Evolutionary conservation across 345 rosid genomes (phyloP), one percentile per base, ranked within the genome.

Genomic region (Pistacia vera): DNA sequence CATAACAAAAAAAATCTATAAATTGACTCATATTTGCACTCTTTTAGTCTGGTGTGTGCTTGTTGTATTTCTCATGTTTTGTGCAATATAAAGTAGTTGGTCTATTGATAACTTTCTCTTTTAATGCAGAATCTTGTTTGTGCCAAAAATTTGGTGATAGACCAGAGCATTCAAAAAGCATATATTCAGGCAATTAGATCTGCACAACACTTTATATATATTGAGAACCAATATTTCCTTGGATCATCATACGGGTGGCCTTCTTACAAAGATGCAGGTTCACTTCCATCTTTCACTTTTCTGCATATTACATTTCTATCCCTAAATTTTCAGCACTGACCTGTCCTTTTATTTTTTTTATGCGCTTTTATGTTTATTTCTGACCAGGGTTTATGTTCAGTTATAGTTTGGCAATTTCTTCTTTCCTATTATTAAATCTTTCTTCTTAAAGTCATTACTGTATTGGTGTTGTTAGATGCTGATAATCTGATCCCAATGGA

Each of bases 201-300:
- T 18, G 97, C 97, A 14, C 96, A 90, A 58, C 93, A 89, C 79
- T 93, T 89, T 75, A 87, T 93, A 71, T 92, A 92, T 63, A 93
- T 93, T 35, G 98, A 93, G 86, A 94, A 94, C 76, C 98, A 94
- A 59, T 92, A 94, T 81, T 94, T 94, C 81, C 74, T 94, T 12
- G 98, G 98, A 75, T 92, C 97, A 38, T 92, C 97, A 18, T 92
- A 83, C 80, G 92, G 90, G 2, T 94, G 98, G 98, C 90, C 95
- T 30, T 65, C 80, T 56, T 91, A 89, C 85, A 94, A 86, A 79
- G 88, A 85, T 63, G 92, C 96, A 92, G 97, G 98, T 94, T 74
- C 22, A 44, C 9, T 74, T 55, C 57, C 76, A 30, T 77, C 76
- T 22, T 59, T 36, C 66, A 11, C 71, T 17, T 49, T 52, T 77